Base-by-base conservation (phyloP, 2,329 filamentous ascomycete species). In the Mycogone perniciosa region DNA sequence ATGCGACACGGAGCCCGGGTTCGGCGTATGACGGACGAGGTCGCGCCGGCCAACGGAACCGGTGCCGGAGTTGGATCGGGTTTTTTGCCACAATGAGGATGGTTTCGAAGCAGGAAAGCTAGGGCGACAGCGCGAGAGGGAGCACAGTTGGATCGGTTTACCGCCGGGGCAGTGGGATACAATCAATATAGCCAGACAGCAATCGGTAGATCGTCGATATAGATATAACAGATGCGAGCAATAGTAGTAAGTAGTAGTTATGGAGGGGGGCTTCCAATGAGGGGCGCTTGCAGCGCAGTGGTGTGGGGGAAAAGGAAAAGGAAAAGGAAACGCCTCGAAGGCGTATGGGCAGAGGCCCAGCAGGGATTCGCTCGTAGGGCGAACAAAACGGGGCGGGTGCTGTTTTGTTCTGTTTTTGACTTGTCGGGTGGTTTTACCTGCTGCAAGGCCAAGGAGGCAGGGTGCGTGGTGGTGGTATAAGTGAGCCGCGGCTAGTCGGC, bases 341-440 rank as follows among this genome's bases (percentile, higher is more conserved):
- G 43, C 43, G 37, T 31, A 51, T 39, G 49, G 49, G 49, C 50
- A 52, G 33, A 52, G 46, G 50, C 50, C 50, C 50, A 45, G 46
- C 46, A 50, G 50, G 50, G 46, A 52, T 49, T 39, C 31, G n/a
- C 27, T 29, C 41, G 50, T 50, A 45, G 46, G 35, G 58, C 57
- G 60, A 56, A 64, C 53, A 66, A 57, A 65, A 69, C 68, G 57
- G 44, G 56, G 50, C 49, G 46, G 11, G 7, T 33, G n/a, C 31
- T 26, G 20, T 31, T 41, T 7, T 31, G 13, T 37, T 13, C 6
- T 37, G 10, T 43, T 48, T 44, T 35, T 48, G 37, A 29, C 7
- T 51, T 42, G 31, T 27, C 11, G 29, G n/a, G 45, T 29, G 6
- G 40, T 37, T 40, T 30, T 13, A 4, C 13, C 20, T 27, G 38